A percentile compares a stretch with the other conserved stretches of the same genome.
phyloP scores from a whole-genome alignment of 1,139 yeast species.

The Taphrina confusa region DNA sequence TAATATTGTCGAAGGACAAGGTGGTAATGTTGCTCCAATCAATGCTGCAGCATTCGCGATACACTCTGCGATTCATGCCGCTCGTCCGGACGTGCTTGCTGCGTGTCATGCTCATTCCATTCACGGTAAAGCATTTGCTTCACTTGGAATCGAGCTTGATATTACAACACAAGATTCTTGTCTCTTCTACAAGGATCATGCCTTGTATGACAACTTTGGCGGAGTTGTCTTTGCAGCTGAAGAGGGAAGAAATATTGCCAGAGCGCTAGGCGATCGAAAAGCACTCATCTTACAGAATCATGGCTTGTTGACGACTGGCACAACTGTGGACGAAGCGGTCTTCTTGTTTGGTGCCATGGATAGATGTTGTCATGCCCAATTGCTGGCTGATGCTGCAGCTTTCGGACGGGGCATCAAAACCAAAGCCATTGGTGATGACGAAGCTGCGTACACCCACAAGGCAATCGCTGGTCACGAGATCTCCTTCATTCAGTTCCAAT shows the following conservation, averaged over 20 bases:
- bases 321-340: constrained; percentile 82
- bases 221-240: constrained; percentile 76
- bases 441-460: constrained; percentile 67
- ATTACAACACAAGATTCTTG: constrained; percentile 82
- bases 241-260: constrained; percentile 70
- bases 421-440: constrained; percentile 58
- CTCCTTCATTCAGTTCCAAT: constrained; percentile 72
- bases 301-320: constrained; percentile 74
- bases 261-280: constrained; percentile 61
- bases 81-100: constrained; percentile 76
- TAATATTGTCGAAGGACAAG: constrained; percentile 47
- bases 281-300: constrained; percentile 74
- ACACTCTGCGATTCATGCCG: constrained; percentile 73
- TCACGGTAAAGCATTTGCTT: constrained; percentile 72
- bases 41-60: constrained; percentile 81
- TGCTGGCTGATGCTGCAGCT: constrained; percentile 61
- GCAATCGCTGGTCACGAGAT: constrained; percentile 67
- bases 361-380: constrained; percentile 68
- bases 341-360: constrained; percentile 69
- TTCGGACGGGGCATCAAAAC: constrained; percentile 46
- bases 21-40: constrained; percentile 63
- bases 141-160: constrained; percentile 69
- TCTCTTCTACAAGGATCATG: constrained; percentile 63
- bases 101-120: constrained; percentile 80
- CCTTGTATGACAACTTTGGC: constrained; percentile 69